These are phyloP conservation scores for Fusarium begoniae DNA, from an alignment of 2,329 filamentous ascomycete species.

Conservation along the genomic window DNA sequence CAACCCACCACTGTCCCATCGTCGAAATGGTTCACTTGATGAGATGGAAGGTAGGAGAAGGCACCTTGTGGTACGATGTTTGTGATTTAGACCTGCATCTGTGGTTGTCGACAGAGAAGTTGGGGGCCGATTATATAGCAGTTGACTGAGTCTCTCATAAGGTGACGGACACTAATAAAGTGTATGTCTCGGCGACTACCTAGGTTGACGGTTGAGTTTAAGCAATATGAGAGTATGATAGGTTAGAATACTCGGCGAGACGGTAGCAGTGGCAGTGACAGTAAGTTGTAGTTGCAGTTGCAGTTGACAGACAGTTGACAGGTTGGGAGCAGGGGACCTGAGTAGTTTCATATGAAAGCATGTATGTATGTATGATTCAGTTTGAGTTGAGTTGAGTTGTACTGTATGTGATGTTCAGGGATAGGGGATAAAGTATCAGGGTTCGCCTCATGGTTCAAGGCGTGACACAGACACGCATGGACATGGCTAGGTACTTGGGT, in stretches of 20 bases:
- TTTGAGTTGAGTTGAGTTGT: not conserved
- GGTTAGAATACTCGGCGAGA: slow-evolving; percentile 16
- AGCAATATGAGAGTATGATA: slow-evolving; percentile 7
- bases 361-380: slow-evolving; percentile 12
- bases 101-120: slow-evolving; percentile 16
- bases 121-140: slow-evolving; percentile 6
- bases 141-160: slow-evolving; percentile 9
- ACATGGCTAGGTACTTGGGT: slow-evolving; percentile 9
- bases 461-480: slow-evolving; percentile 23
- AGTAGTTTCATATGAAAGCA: slow-evolving; percentile 38
- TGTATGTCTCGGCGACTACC: slow-evolving; percentile 1
- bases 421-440: slow-evolving; percentile 29
- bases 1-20: slow-evolving; percentile 73
- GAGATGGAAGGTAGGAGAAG: slow-evolving; percentile 12
- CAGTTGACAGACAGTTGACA: slow-evolving; percentile 1
- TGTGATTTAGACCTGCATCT: slow-evolving; percentile 32
- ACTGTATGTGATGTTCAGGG: slow-evolving; percentile 21
- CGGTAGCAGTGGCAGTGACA: not conserved
- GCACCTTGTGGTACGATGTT: slow-evolving; percentile 24
- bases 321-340: slow-evolving; percentile 29
- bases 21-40: slow-evolving; percentile 23
- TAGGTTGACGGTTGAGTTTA: not conserved
- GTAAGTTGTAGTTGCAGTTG: not conserved
- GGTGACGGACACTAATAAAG: not conserved
- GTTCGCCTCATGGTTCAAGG: slow-evolving; percentile 38